A percentile compares a stretch with the other conserved stretches of the same genome.
Evolutionary conservation across 2,329 filamentous ascomycete genomes (phyloP).

Genomic region (Claviceps fusiformis): DNA sequence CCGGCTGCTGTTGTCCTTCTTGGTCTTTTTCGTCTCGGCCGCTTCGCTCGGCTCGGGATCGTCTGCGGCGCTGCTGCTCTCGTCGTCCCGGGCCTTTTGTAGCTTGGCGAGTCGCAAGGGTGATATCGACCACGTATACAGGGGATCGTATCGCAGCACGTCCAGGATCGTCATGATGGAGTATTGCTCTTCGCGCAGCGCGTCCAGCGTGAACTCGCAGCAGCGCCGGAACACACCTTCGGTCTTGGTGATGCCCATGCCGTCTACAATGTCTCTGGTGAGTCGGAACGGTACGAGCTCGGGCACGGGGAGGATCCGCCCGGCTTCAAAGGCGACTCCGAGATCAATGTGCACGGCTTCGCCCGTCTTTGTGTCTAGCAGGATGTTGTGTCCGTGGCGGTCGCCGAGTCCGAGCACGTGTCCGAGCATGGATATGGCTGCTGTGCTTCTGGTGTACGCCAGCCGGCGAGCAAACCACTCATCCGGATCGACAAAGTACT

Average conservation of each 20-base stretch:
- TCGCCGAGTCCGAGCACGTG: constrained; percentile 89
- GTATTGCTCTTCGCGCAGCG: constrained; percentile 86
- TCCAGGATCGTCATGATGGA: constrained; percentile 98
- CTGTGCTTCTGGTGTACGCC: constrained; percentile 85
- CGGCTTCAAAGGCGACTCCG: constrained; percentile 92
- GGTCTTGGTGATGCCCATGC: constrained; percentile 88
- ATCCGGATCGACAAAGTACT: constrained; percentile 83
- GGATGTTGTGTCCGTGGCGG: constrained; percentile 90
- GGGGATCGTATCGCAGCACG: constrained; percentile 90
- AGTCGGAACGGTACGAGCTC: constrained; percentile 93
- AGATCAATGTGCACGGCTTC: constrained; percentile 96
- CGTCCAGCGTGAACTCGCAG: constrained; percentile 93
- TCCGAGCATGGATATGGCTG: constrained; percentile 88
- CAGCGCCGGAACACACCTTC: constrained; percentile 96
- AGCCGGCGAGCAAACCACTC: constrained; percentile 87
- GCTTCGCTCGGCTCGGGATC: constrained; percentile 25
- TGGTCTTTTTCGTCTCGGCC: constrained; percentile 25
- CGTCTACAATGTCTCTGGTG: constrained; percentile 88
- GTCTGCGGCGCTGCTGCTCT: constrained; percentile 21
- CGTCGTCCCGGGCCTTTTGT: constrained; percentile 43
- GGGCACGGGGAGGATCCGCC: constrained; percentile 84
- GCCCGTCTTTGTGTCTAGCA: constrained; percentile 77
- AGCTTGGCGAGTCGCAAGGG: constrained; percentile 50
- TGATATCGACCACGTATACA: constrained; percentile 91
- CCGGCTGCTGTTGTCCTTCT: constrained; percentile 19